Percentiles rank a stretch among this genome's conserved stretches.
Conservation (phyloP, 768 basidiomycete species). For the Hypsizygus marmoreus region DNA sequence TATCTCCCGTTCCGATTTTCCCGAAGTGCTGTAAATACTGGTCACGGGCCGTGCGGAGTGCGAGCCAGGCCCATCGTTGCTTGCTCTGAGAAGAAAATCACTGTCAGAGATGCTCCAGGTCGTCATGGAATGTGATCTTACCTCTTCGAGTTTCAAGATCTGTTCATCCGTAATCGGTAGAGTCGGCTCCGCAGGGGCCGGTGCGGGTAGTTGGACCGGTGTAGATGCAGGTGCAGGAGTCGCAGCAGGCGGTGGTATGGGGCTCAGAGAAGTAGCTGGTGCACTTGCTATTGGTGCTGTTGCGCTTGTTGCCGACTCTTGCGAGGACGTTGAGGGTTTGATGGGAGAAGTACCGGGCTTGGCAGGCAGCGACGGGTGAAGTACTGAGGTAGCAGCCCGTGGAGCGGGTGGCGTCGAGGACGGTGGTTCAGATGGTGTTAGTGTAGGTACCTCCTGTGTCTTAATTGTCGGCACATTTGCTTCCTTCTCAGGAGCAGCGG, state of each 20-base stretch:
- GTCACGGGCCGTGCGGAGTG: slow-evolving; percentile 75
- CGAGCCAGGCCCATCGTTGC: slow-evolving; percentile 78
- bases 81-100: slow-evolving; percentile 56
- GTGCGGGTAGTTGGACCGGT: slow-evolving; percentile 26
- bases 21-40: slow-evolving; percentile 74
- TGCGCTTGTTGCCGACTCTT: slow-evolving; percentile 29
- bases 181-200: slow-evolving; percentile 20
- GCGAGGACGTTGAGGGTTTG: slow-evolving; percentile 22
- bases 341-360: slow-evolving; percentile 54
- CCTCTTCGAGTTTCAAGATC: slow-evolving; percentile 65
- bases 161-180: slow-evolving; percentile 46
- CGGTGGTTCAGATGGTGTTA: slow-evolving; percentile 20
- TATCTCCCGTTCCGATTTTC: slow-evolving; percentile 80
- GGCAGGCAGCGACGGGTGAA: slow-evolving; percentile 73
- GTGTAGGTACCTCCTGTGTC: slow-evolving; percentile 15
- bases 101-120: slow-evolving; percentile 5
- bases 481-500: slow-evolving; percentile 17
- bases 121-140: slow-evolving; percentile 27
- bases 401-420: slow-evolving; percentile 30
- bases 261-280: slow-evolving; percentile 26
- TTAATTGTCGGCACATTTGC: slow-evolving; percentile 11
- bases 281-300: slow-evolving; percentile 26
- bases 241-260: slow-evolving; percentile 24
- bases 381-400: slow-evolving; percentile 37
- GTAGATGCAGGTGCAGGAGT: slow-evolving; percentile 24